Evolutionary conservation across 1,139 yeast genomes (phyloP), one percentile per base, ranked within the genome.

Genomic region (Taphrina deformans): DNA sequence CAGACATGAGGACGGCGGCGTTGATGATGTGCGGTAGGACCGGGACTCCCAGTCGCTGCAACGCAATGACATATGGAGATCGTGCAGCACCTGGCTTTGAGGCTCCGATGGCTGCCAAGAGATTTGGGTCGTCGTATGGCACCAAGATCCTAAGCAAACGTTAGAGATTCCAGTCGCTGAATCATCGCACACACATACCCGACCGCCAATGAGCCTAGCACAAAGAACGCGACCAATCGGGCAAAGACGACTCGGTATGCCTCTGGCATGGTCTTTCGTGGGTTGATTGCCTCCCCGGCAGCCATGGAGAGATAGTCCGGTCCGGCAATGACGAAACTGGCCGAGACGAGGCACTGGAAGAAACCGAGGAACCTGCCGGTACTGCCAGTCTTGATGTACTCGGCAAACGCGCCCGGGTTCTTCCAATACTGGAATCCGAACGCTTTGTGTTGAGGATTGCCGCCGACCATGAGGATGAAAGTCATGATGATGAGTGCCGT

Each of bases 271-370:
- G 95, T 82, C 70, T 83, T 84, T 74, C 88, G 81, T 66, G 97
- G 97, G 76, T 89, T 88, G 59, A 83, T 81, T 61, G 93, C 83
- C 77, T 92, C 97, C 74, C 96, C 96, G 18, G 96, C 93, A 4
- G 96, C 85, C 67, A 92, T 83, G 71, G 96, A 97, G 33, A 89
- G 88, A 70, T 89, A 82, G 76, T 92, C 97, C 68, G 92, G 86
- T 27, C 95, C 96, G n/a, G 82, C 79, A 59, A 85, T 72, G 14
- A 84, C 89, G 85, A 35, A 80, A 74, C 10, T 88, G 83, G 59
- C 89, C 74, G 83, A 7, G 86, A 89, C 73, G 86, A 86, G 2
- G 87, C 86, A 66, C 78, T 81, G n/a, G 87, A 90, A 58, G 87
- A 85, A 65, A 89, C 89, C 70, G 82, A 80, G 72, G 86, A 85